Percentiles rank a stretch among this genome's conserved stretches.
Conservation (phyloP, 1,284 basidiomycete genomes). For the Boletus hoseneyae region DNA sequence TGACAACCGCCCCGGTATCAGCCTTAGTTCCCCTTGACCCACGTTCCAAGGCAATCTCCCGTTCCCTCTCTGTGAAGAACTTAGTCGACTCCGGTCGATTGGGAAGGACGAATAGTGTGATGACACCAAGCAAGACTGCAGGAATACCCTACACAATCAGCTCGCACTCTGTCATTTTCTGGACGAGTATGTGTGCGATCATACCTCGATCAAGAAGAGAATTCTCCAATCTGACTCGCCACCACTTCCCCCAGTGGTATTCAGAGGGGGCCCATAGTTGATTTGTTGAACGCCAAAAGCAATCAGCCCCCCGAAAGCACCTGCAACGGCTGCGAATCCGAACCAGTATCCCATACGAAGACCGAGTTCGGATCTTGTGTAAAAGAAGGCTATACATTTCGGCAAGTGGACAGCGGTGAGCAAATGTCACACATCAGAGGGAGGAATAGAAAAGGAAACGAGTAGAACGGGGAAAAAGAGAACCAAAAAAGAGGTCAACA, state of each 20-base stretch:
- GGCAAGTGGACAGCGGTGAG: not conserved
- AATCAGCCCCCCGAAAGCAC: slow-evolving; percentile 75
- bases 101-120: slow-evolving; percentile 67
- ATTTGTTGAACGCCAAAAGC: slow-evolving; percentile 70
- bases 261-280: slow-evolving; percentile 30
- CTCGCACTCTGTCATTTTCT: not conserved
- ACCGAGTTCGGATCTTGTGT: slow-evolving; percentile 70
- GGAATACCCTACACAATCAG: slow-evolving; percentile 51
- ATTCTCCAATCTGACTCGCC: slow-evolving; percentile 52
- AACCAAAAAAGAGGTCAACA: not conserved
- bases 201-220: slow-evolving; percentile 74
- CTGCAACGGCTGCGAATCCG: slow-evolving; percentile 75
- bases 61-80: slow-evolving; percentile 67
- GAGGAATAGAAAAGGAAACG: not conserved
- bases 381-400: slow-evolving; percentile 56
- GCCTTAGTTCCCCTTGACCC: slow-evolving; percentile 67
- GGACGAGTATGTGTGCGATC: not conserved
- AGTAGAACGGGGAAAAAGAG: not conserved
- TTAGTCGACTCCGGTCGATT: slow-evolving; percentile 73
- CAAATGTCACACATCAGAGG: not conserved
- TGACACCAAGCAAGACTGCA: slow-evolving; percentile 64
- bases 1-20: slow-evolving; percentile 65
- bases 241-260: slow-evolving; percentile 23
- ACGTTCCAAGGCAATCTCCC: slow-evolving; percentile 68
- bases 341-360: slow-evolving; percentile 77